phyloP scores from a whole-genome alignment of 257 asterid genomes.

The Datura wrightii region DNA sequence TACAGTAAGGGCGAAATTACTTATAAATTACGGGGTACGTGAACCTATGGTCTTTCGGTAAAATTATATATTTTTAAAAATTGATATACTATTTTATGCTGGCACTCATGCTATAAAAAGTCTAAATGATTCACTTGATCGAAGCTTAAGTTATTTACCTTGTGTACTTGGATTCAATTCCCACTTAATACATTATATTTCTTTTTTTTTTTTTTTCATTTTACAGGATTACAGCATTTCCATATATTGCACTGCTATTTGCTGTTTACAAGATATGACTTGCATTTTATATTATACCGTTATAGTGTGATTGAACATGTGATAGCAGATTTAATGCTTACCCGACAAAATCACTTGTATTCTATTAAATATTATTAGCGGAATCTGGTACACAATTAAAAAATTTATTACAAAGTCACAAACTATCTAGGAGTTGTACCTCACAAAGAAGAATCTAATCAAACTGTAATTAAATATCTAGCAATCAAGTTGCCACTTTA shows the following conservation, averaged over 20 bases:
- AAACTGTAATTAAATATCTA: neutral
- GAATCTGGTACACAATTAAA: neutral
- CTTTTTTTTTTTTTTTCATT: no score
- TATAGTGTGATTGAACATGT: neutral
- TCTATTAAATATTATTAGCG: neutral
- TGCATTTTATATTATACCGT: neutral
- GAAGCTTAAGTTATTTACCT: no score
- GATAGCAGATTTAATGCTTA: neutral
- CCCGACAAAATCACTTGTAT: neutral
- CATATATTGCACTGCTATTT: neutral
- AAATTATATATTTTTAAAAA: no score
- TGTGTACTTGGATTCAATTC: no score
- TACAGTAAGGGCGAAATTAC: neutral
- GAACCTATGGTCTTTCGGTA: no score
- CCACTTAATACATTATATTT: no score
- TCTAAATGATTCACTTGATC: no score
- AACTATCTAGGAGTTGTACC: neutral
- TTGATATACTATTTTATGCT: no score
- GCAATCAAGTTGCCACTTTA: constrained; percentile 7
- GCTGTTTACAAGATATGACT: neutral
- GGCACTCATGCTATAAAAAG: no score
- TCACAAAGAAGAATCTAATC: constrained; percentile 8
- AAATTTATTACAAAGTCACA: neutral
- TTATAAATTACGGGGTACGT: no score
- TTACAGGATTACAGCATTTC: neutral